Conservation (phyloP, 169 alveolate genomes). For the Fabrea salina region DNA sequence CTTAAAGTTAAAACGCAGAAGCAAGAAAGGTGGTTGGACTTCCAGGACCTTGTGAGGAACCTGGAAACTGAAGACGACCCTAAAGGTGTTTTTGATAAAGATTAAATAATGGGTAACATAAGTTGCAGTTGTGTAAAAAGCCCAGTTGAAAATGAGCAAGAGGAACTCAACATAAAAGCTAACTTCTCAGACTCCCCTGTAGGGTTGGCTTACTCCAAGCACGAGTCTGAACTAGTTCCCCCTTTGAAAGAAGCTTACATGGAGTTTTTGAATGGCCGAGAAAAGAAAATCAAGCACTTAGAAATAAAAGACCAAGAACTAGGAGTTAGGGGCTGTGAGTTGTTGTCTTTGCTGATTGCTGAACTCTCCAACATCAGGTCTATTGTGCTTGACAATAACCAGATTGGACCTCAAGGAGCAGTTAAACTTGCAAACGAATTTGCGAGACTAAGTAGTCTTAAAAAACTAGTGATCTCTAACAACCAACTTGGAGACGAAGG, state of each 20-base stretch:
- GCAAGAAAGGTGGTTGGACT: too few relatives aligned
- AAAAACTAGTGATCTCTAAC: background rate
- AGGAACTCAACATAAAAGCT: background rate
- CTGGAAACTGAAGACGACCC: too few relatives aligned
- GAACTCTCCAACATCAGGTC: background rate
- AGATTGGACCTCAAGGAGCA: conserved; percentile 8
- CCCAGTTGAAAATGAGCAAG: background rate
- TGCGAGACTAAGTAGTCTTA: background rate
- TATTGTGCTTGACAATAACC: background rate
- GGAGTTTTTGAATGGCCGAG: background rate
- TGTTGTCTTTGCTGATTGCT: background rate
- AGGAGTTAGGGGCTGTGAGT: background rate
- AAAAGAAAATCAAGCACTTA: background rate
- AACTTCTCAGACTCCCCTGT: background rate
- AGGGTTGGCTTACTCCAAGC: background rate
- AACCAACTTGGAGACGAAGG: conserved; percentile 8
- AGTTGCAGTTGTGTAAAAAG: background rate
- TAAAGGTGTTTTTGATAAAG: too few relatives aligned
- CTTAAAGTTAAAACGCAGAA: background rate
- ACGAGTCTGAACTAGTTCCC: background rate
- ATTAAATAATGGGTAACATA: background rate
- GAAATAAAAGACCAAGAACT: background rate
- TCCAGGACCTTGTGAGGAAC: too few relatives aligned
- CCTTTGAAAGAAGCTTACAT: background rate
- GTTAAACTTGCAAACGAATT: background rate